Evolutionary conservation across 331 rosid species (phyloP).

Genomic region (Telfairia occidentalis): DNA sequence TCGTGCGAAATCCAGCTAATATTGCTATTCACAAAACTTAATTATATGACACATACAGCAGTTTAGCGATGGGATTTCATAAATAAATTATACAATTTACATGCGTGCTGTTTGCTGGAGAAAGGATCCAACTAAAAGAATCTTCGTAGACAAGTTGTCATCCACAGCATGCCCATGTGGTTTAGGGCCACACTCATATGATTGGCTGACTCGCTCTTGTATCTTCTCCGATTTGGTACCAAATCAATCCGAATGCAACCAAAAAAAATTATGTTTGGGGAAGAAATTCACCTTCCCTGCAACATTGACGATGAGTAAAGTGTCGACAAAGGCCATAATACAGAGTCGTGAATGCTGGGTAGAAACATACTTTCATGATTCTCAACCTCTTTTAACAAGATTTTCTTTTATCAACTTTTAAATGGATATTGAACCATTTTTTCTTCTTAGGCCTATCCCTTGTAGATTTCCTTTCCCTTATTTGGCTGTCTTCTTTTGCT

Average conservation of each 20-base stretch:
- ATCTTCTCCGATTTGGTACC: background rate
- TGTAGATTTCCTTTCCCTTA: slow-evolving; percentile 49
- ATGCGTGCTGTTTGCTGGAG: slow-evolving; percentile 24
- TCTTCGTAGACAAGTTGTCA: slow-evolving; percentile 10
- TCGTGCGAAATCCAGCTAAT: slow-evolving; percentile 3
- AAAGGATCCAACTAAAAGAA: background rate
- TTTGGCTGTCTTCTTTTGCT: slow-evolving; percentile 54
- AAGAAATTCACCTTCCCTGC: slow-evolving; percentile 15
- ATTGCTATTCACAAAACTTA: slow-evolving; percentile 21
- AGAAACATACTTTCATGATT: slow-evolving; percentile 12
- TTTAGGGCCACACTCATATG: background rate
- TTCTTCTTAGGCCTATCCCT: slow-evolving; percentile 82
- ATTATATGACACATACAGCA: slow-evolving; percentile 16
- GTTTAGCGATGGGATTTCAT: slow-evolving; percentile 24
- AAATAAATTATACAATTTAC: slow-evolving; percentile 66
- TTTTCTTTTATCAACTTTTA: slow-evolving; percentile 88
- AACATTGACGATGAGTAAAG: background rate
- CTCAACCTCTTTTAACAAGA: slow-evolving; percentile 63
- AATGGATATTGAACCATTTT: slow-evolving; percentile 81
- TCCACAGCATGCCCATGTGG: background rate
- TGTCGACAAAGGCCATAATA: background rate
- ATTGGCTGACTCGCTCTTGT: background rate
- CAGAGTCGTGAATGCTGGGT: background rate
- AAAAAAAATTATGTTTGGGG: slow-evolving; percentile 7
- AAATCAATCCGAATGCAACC: slow-evolving; percentile 10